Conservation (phyloP, 768 basidiomycete genomes). For the Clitopilus hobsonii region DNA sequence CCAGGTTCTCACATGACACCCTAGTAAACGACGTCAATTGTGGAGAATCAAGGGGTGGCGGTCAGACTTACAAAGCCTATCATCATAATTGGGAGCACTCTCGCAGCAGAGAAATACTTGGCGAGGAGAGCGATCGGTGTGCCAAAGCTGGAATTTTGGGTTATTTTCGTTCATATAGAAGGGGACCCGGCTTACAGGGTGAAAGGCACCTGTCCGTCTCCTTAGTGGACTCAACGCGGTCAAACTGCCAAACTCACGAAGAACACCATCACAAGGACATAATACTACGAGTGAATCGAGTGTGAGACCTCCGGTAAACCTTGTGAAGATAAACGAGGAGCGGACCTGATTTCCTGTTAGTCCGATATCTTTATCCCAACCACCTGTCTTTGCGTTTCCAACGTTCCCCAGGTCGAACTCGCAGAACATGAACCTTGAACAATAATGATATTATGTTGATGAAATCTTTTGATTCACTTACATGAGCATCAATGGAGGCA, state of each 20-base stretch:
- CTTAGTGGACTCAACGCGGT: no score
- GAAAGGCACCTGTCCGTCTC: no score
- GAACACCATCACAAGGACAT: slow-evolving; percentile 44
- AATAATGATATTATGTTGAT: no score
- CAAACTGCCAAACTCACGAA: no score
- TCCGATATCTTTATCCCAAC: no score
- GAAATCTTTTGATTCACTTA: no score
- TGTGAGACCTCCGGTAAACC: slow-evolving; percentile 1
- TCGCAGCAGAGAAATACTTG: slow-evolving; percentile 41
- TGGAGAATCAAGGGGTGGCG: not conserved
- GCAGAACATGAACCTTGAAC: no score
- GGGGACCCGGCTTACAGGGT: slow-evolving; percentile 29
- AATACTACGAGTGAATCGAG: slow-evolving; percentile 32
- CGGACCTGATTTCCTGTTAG: no score
- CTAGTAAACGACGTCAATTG: not conserved
- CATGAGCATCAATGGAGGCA: no score
- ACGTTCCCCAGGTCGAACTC: no score
- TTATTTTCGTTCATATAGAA: not conserved
- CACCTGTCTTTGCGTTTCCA: no score
- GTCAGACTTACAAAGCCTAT: slow-evolving; percentile 38
- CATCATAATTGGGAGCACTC: slow-evolving; percentile 45
- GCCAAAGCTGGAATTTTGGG: slow-evolving; percentile 29
- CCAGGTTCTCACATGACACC: not conserved
- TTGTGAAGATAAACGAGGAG: no score
- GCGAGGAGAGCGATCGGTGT: slow-evolving; percentile 45